A percentile compares a stretch with the other conserved stretches of the same genome.
Conservation (phyloP, 257 asterid species). For the Henckelia pumila region DNA sequence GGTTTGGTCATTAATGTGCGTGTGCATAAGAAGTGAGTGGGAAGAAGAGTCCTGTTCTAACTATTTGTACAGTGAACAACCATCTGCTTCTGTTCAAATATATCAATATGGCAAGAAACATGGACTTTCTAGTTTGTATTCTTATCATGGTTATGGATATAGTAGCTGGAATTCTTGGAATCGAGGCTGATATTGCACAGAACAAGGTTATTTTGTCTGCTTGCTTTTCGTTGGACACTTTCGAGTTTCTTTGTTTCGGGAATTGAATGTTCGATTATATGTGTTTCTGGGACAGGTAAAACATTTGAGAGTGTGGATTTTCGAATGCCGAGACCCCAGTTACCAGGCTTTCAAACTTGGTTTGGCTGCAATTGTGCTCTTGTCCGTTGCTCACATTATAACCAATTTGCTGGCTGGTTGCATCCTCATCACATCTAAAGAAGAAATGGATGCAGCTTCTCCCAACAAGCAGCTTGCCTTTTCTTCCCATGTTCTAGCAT, state of each 20-base stretch:
- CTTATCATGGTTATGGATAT: constrained; percentile 44
- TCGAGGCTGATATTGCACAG: constrained; percentile 52
- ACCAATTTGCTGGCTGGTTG: constrained; percentile 64
- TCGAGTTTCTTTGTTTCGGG: too few relatives aligned
- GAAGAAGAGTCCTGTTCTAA: too few relatives aligned
- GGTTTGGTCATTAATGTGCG: neutral
- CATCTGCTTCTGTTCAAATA: neutral
- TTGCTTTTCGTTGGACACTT: too few relatives aligned
- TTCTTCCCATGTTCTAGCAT: constrained; percentile 65
- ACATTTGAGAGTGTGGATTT: constrained; percentile 52
- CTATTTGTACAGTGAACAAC: too few relatives aligned
- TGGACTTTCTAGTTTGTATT: constrained; percentile 37
- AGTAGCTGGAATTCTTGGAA: constrained; percentile 54
- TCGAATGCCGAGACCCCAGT: constrained; percentile 86
- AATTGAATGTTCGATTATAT: too few relatives aligned
- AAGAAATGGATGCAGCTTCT: constrained; percentile 64
- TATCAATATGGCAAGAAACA: constrained; percentile 45
- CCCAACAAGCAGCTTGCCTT: constrained; percentile 67
- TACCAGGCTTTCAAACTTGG: constrained; percentile 79
- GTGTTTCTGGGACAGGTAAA: constrained; percentile 41
- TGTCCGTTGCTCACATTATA: constrained; percentile 57
- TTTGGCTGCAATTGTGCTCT: constrained; percentile 57
- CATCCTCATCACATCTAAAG: constrained; percentile 58
- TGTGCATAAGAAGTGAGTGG: too few relatives aligned
- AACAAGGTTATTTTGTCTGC: constrained; percentile 58